A percentile compares a stretch with the other conserved stretches of the same genome.
Evolutionary conservation across 768 basidiomycete species (phyloP).

Genomic region (Suillus subluteus): DNA sequence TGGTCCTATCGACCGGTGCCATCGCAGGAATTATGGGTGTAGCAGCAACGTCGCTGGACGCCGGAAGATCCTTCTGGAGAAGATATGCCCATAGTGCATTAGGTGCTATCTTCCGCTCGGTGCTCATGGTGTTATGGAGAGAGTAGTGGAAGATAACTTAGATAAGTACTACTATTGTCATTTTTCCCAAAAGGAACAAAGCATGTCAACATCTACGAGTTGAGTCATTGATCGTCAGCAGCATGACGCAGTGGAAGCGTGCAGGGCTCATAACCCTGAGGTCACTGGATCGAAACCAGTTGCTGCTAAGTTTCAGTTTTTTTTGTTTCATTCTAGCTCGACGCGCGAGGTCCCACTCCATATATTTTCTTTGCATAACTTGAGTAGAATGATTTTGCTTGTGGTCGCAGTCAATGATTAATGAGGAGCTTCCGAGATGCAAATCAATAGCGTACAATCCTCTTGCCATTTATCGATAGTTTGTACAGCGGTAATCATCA

Average conservation of each 20-base stretch:
- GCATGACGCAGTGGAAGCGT: conserved; percentile 36
- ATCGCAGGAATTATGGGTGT: conserved; percentile 36
- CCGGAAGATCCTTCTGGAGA: conserved; percentile 45
- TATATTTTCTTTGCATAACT: no score
- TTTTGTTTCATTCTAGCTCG: background rate
- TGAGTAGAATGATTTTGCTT: background rate
- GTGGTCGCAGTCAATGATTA: background rate
- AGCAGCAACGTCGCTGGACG: conserved; percentile 24
- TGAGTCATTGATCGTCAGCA: conserved; percentile 13
- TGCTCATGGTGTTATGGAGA: conserved; percentile 3
- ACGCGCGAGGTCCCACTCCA: no score
- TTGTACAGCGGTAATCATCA: conserved; percentile 2
- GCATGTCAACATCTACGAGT: background rate
- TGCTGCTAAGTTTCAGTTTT: conserved; percentile 24
- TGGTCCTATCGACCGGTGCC: conserved; percentile 63
- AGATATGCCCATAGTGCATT: conserved; percentile 57
- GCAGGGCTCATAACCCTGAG: conserved; percentile 35
- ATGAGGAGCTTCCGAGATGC: background rate
- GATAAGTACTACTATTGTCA: background rate
- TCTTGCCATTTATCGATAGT: background rate
- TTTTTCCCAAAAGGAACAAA: background rate
- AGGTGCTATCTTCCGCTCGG: conserved; percentile 17
- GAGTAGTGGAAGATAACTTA: background rate
- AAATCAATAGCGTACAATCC: background rate
- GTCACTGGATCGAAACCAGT: conserved; percentile 38